phyloP scores from a whole-genome alignment of 176 grass and related monocot genomes.

The Canna indica region DNA sequence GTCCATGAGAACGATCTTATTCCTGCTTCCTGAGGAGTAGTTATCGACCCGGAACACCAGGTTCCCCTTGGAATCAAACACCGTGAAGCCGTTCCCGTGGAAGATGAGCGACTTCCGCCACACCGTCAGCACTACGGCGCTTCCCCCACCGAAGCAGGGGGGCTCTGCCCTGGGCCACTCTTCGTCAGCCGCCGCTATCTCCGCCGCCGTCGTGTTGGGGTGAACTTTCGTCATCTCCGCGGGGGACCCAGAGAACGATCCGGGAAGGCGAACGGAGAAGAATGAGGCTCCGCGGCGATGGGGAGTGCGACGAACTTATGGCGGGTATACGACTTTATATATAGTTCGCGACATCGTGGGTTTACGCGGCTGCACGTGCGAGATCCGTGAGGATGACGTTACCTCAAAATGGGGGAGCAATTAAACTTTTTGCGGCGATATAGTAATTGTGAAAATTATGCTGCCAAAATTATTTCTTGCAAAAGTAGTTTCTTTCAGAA shows the following conservation, averaged over 20 bases:
- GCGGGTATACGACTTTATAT: background rate
- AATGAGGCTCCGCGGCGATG: background rate
- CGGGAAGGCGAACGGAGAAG: background rate
- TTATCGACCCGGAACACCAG: slow-evolving; percentile 81
- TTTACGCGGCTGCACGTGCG: background rate
- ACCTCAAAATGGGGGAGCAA: too few relatives aligned
- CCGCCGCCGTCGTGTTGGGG: slow-evolving; percentile 29
- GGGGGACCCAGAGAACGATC: background rate
- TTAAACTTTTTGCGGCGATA: too few relatives aligned
- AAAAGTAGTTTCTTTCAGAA: too few relatives aligned
- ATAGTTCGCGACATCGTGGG: background rate
- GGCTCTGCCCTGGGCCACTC: background rate
- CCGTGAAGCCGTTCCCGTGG: slow-evolving; percentile 90
- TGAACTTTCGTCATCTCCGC: slow-evolving; percentile 47
- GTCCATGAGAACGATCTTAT: slow-evolving; percentile 90
- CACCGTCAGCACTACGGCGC: slow-evolving; percentile 50
- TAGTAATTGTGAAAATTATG: too few relatives aligned
- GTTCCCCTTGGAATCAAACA: slow-evolving; percentile 70
- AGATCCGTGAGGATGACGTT: too few relatives aligned
- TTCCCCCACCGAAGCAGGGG: background rate
- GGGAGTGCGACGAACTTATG: too few relatives aligned
- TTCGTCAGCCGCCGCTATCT: background rate
- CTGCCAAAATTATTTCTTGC: too few relatives aligned
- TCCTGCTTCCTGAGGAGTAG: slow-evolving; percentile 47
- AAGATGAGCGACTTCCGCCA: slow-evolving; percentile 95